Base-by-base conservation (phyloP, 441 rosid genomes). In the Pelargonium cotyledonis region DNA sequence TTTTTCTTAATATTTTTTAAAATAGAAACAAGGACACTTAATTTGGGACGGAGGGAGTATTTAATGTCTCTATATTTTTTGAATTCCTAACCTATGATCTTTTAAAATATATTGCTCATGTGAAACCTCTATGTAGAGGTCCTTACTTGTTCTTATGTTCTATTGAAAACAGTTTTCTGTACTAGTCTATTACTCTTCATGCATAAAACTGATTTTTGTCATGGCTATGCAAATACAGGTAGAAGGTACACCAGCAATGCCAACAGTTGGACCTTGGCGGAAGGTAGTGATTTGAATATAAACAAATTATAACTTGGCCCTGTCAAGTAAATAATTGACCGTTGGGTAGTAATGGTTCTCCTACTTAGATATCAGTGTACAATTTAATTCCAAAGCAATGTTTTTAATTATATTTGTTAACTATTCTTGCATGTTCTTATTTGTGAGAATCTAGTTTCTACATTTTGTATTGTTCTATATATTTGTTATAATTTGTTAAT, bases 211-310 rank as follows among this genome's bases (percentile, higher is more conserved):
- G n/a, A 6, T 15, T 53, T 6, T 53, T 6, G 0, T 53, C 8
- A 53, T 16, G 60, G 60, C 60, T 7, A 14, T 6, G 8, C 60
- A 53, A n/a, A 6, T 53, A 8, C 44, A 38, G 21, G 49, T 38
- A n/a, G 67, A 65, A 5, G 49, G 44, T n/a, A n/a, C 23, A 65
- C 23, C 44, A 38, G 40, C 67, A n/a, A 65, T 38, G 47, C 26
- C 19, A 38, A 35, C 44, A 19, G 49, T 65, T 38, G 44, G 23
- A 65, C 49, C 21, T 15, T 26, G 44, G 67, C 23, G 23, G 21
- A 57, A 57, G 63, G 63, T 57, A 57, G 8, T 18, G 29, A 18
- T 4, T 15, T 57, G 18, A 57, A 57, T 57, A 57, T 9, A 18
- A 18, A 57, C 2, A 8, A 57, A 19, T 15, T 15, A 0, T 21